phyloP scores from a whole-genome alignment of 192 early-diverging fungal genomes.

The Umbelopsis vinacea region DNA sequence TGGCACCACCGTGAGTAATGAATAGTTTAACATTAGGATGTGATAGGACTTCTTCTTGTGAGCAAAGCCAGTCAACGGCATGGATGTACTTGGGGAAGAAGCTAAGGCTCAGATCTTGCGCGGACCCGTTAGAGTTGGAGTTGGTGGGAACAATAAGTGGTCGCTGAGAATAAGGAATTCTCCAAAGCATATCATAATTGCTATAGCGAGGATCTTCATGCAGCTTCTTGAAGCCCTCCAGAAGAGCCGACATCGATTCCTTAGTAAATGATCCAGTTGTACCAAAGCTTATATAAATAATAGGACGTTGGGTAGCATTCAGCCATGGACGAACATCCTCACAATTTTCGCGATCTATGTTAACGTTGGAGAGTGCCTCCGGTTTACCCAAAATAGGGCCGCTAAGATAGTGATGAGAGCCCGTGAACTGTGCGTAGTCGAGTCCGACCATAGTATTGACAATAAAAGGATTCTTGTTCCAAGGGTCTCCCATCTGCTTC shows the following conservation, averaged over 20 bases:
- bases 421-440: background rate
- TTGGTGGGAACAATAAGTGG: background rate
- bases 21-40: constrained; percentile 10
- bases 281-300: constrained; percentile 14
- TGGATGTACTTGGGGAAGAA: constrained; percentile 6
- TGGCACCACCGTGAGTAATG: constrained; percentile 17
- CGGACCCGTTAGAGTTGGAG: background rate
- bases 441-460: background rate
- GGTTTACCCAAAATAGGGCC: constrained; percentile 3
- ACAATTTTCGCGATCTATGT: constrained; percentile 14
- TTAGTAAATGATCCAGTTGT: constrained; percentile 13
- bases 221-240: constrained; percentile 2
- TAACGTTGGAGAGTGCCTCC: constrained; percentile 4
- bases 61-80: constrained; percentile 13
- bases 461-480: background rate
- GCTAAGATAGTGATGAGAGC: background rate
- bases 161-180: constrained; percentile 17
- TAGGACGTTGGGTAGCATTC: background rate
- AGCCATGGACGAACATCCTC: constrained; percentile 16
- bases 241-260: background rate
- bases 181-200: constrained; percentile 10
- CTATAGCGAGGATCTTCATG: constrained; percentile 12
- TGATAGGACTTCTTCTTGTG: constrained; percentile 12
- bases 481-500: background rate
- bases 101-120: background rate